A percentile compares a stretch with the other conserved stretches of the same genome.
These are phyloP conservation scores for Cladosporium sp. DNA, from an alignment of 2,329 filamentous ascomycete genomes.

Conservation along the genomic window DNA sequence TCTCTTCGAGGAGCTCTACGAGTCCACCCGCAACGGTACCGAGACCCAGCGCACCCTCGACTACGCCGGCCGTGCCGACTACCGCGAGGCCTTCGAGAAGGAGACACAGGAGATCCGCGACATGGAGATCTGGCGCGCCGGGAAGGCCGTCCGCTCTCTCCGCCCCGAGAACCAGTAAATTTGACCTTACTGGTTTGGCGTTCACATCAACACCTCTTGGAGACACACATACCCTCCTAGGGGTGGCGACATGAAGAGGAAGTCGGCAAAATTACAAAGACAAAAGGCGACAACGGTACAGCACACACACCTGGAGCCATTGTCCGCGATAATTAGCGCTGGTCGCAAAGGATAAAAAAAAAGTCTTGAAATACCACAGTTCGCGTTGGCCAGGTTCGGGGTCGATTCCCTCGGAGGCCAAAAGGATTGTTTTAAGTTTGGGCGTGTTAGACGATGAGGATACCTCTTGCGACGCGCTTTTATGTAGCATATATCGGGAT, in stretches of 20 bases:
- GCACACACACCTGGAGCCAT: conserved; percentile 13
- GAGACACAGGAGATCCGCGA: conserved; percentile 99
- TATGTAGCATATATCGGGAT: conserved; percentile 19
- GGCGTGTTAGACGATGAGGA: neutral
- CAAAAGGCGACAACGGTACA: conserved; percentile 18
- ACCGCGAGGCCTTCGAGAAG: conserved; percentile 94
- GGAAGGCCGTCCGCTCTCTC: conserved; percentile 80
- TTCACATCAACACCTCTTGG: conserved; percentile 4
- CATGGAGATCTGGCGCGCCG: conserved; percentile 98
- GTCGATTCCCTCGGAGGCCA: neutral
- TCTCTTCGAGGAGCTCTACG: conserved; percentile 96
- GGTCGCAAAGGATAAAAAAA: conserved; percentile 14
- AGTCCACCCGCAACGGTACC: conserved; percentile 83
- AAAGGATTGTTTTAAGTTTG: neutral
- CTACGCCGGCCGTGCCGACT: conserved; percentile 94
- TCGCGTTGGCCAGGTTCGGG: conserved; percentile 6
- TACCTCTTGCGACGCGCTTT: conserved; percentile 4
- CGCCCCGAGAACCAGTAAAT: conserved; percentile 40
- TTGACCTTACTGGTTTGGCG: neutral
- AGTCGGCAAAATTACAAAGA: conserved; percentile 3
- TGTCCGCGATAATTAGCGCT: conserved; percentile 18
- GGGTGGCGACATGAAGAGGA: neutral
- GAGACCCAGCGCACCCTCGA: conserved; percentile 97
- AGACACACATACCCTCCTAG: neutral
- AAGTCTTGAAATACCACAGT: conserved; percentile 17